Percentiles rank a stretch among this genome's conserved stretches.
Evolutionary conservation across 2,329 filamentous ascomycete species (phyloP).

Genomic region (Colletotrichum chrysophilum): DNA sequence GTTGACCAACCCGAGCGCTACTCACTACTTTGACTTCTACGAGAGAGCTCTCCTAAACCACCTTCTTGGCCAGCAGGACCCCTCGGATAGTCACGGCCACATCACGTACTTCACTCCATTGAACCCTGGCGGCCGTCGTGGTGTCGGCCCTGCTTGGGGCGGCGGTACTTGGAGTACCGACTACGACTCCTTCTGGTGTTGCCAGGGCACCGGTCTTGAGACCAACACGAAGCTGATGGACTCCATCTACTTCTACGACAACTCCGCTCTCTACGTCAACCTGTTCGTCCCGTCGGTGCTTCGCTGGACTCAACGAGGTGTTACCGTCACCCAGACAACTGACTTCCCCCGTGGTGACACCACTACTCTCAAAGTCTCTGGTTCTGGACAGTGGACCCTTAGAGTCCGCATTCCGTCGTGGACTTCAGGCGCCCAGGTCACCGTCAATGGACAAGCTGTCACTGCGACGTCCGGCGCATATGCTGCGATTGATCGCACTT

Average conservation of each 20-base stretch:
- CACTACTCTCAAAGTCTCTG: slow-evolving; percentile 39
- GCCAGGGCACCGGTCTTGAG: slow-evolving; percentile 56
- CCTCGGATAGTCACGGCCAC: slow-evolving; percentile 48
- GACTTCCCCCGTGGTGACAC: slow-evolving; percentile 46
- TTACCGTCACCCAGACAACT: slow-evolving; percentile 48
- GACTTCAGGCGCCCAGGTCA: slow-evolving; percentile 42
- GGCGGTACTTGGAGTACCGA: slow-evolving; percentile 60
- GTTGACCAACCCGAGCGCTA: slow-evolving; percentile 42
- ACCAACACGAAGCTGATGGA: slow-evolving; percentile 61
- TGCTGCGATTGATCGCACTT: slow-evolving; percentile 42
- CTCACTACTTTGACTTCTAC: slow-evolving; percentile 58
- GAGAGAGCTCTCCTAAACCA: slow-evolving; percentile 56
- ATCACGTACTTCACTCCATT: slow-evolving; percentile 59
- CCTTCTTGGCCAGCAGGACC: slow-evolving; percentile 53
- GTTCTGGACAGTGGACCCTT: slow-evolving; percentile 36
- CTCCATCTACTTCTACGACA: slow-evolving; percentile 54
- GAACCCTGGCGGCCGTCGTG: slow-evolving; percentile 49
- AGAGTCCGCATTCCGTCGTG: slow-evolving; percentile 53
- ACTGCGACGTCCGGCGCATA: slow-evolving; percentile 42
- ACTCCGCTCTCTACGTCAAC: slow-evolving; percentile 50
- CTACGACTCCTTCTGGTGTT: slow-evolving; percentile 59
- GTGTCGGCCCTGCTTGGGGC: slow-evolving; percentile 57
- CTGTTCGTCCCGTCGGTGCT: slow-evolving; percentile 52
- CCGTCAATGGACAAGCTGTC: slow-evolving; percentile 43
- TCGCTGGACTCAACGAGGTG: slow-evolving; percentile 44